phyloP scores from a whole-genome alignment of 805 yeast species.

The Metschnikowia gelsemii region DNA sequence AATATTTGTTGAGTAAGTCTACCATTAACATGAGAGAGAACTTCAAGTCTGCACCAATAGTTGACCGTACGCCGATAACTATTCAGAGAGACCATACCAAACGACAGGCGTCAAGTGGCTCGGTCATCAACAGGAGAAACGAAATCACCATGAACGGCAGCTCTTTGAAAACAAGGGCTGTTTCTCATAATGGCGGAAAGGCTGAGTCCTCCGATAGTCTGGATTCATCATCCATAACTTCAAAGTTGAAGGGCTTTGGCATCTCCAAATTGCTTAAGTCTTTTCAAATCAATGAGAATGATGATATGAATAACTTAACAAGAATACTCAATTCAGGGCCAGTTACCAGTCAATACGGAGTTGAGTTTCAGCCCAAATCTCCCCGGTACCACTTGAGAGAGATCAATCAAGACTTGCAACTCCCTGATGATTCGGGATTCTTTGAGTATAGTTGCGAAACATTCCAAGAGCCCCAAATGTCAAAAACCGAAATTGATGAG shows the following conservation, averaged over 20 bases:
- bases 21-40: slow-evolving; percentile 39
- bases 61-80: slow-evolving; percentile 28
- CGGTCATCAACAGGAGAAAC: slow-evolving; percentile 25
- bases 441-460: slow-evolving; percentile 82
- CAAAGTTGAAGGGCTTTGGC: slow-evolving; percentile 34
- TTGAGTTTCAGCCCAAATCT: slow-evolving; percentile 54
- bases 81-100: slow-evolving; percentile 13
- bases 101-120: slow-evolving; percentile 26
- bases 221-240: slow-evolving; percentile 34
- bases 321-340: slow-evolving; percentile 40
- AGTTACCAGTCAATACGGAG: slow-evolving; percentile 35
- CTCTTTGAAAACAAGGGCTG: slow-evolving; percentile 29
- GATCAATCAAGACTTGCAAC: slow-evolving; percentile 34
- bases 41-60: slow-evolving; percentile 42
- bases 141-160: slow-evolving; percentile 31
- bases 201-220: slow-evolving; percentile 27
- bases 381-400: slow-evolving; percentile 50
- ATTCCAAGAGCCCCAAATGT: slow-evolving; percentile 95
- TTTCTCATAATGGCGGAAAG: slow-evolving; percentile 26
- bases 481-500: slow-evolving; percentile 79
- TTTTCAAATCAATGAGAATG: slow-evolving; percentile 42
- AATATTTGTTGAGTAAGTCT: slow-evolving; percentile 53
- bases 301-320: slow-evolving; percentile 37
- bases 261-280: slow-evolving; percentile 37
- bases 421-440: slow-evolving; percentile 62